These are phyloP conservation scores for Schizothecium vesticola DNA, from an alignment of 495 filamentous ascomycete species.

Conservation along the genomic window DNA sequence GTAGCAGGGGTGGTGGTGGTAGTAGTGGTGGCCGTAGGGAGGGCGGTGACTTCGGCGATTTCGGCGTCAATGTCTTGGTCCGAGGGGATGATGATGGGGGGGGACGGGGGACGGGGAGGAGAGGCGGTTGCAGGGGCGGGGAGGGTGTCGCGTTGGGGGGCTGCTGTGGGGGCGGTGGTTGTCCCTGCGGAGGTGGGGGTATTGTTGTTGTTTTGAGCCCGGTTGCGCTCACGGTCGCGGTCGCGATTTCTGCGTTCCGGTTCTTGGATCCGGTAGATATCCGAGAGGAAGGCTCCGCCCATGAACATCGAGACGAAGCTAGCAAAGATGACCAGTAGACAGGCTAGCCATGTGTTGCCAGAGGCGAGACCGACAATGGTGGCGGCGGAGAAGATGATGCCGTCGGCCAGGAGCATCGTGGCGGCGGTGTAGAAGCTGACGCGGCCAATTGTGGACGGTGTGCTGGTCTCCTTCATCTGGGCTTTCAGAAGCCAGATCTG, in stretches of 20 bases:
- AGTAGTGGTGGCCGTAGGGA: slow-evolving; percentile 23
- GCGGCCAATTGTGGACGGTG: slow-evolving; percentile 87
- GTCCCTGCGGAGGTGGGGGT: slow-evolving; percentile 9
- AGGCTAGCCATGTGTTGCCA: slow-evolving; percentile 59
- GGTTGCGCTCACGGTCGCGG: slow-evolving; percentile 45
- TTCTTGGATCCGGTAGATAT: slow-evolving; percentile 82
- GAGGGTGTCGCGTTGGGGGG: slow-evolving; percentile 43
- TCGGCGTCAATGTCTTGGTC: slow-evolving; percentile 72
- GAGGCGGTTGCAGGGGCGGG: slow-evolving; percentile 59
- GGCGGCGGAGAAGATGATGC: slow-evolving; percentile 55
- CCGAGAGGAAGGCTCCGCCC: slow-evolving; percentile 78
- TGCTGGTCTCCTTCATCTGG: slow-evolving; percentile 88
- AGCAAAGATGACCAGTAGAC: slow-evolving; percentile 69
- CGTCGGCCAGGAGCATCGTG: slow-evolving; percentile 83
- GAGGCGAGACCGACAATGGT: slow-evolving; percentile 60
- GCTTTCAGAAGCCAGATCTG: slow-evolving; percentile 72
- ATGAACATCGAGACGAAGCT: slow-evolving; percentile 57
- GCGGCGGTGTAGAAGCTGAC: slow-evolving; percentile 84
- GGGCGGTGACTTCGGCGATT: slow-evolving; percentile 41
- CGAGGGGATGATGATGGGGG: slow-evolving; percentile 72
- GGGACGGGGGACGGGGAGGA: slow-evolving; percentile 28
- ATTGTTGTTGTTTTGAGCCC: slow-evolving; percentile 31
- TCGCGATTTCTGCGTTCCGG: slow-evolving; percentile 65
- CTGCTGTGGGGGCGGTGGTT: slow-evolving; percentile 19
- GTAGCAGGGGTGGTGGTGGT: slow-evolving; percentile 29